Percentiles rank a stretch among this genome's conserved stretches.
Conservation (phyloP, 805 yeast species). For the Metschnikowia anglica region DNA sequence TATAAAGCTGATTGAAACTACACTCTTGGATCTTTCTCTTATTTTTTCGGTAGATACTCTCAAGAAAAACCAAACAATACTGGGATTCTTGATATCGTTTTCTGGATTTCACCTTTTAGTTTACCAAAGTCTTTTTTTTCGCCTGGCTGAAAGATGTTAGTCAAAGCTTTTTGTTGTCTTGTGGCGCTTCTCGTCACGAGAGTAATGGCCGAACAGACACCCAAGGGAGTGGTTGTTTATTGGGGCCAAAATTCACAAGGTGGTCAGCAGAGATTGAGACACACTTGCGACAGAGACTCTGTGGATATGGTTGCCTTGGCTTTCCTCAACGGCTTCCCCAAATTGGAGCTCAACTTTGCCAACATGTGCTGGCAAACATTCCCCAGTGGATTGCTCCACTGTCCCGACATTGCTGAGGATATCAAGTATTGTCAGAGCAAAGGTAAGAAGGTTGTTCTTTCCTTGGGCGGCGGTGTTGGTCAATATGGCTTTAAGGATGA, state of each 20-base stretch:
- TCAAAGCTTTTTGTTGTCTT: background rate
- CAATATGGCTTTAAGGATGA: slow-evolving; percentile 53
- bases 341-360: slow-evolving; percentile 50
- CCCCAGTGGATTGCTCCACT: slow-evolving; percentile 39
- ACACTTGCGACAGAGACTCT: slow-evolving; percentile 64
- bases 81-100: background rate
- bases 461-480: slow-evolving; percentile 56
- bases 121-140: background rate
- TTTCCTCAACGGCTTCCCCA: slow-evolving; percentile 64
- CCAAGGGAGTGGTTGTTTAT: slow-evolving; percentile 62
- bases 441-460: slow-evolving; percentile 16
- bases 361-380: slow-evolving; percentile 42
- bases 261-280: slow-evolving; percentile 37
- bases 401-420: slow-evolving; percentile 15
- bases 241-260: slow-evolving; percentile 83
- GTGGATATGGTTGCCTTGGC: slow-evolving; percentile 74
- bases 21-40: no score
- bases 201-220: slow-evolving; percentile 2
- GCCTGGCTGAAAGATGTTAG: background rate
- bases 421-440: slow-evolving; percentile 17
- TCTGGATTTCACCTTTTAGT: background rate
- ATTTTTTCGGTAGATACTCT: background rate
- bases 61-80: background rate
- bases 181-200: background rate
- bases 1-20: background rate